Evolutionary conservation across 495 filamentous ascomycete species (phyloP), one percentile per base, ranked within the genome.

Genomic region (Penicillium alfredii): DNA sequence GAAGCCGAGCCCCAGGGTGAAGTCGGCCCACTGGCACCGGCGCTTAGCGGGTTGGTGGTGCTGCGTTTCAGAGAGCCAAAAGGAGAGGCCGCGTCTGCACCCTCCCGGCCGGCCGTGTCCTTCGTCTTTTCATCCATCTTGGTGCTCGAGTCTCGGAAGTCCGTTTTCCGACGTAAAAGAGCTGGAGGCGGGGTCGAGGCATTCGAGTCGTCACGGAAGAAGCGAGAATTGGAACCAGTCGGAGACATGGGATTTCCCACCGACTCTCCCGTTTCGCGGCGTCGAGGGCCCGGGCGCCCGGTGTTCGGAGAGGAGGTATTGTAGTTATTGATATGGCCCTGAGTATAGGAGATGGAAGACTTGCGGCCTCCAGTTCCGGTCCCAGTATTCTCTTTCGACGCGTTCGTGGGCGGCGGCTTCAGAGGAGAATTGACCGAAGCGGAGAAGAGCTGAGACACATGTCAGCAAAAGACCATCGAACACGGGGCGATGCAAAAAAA

Each of bases 371-470:
- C 71, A 22, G 72, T 52, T 29, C 66, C 71, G 12, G 74, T 68
- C n/a, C 62, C 64, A 24, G 64, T 67, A 25, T 69, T 75, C 29
- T 93, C 86, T 51, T 94, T 89, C 44, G 72, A 77, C 30, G 68
- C 58, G 39, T 71, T 78, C 47, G 82, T 84, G 26, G 77, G 76
- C 5, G 84, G 87, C 9, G 84, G 84, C 61, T 96, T 97, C 27
- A 96, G 66, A 14, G 87, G 80, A 9, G 92, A 96, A 56, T 97
- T 98, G 47, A 98, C 86, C 30, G 90, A 89, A 26, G 73, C 72
- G 19, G 81, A 63, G 61, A 97, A 95, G 33, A 84, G 64, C 78
- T 88, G 46, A n/a, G n/a, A n/a, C n/a, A n/a, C n/a, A n/a, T n/a
- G n/a, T n/a, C n/a, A n/a, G n/a, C n/a, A n/a, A n/a, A n/a, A n/a